Conservation (phyloP, 495 filamentous ascomycete genomes). For the Talaromyces nanjingensis region DNA sequence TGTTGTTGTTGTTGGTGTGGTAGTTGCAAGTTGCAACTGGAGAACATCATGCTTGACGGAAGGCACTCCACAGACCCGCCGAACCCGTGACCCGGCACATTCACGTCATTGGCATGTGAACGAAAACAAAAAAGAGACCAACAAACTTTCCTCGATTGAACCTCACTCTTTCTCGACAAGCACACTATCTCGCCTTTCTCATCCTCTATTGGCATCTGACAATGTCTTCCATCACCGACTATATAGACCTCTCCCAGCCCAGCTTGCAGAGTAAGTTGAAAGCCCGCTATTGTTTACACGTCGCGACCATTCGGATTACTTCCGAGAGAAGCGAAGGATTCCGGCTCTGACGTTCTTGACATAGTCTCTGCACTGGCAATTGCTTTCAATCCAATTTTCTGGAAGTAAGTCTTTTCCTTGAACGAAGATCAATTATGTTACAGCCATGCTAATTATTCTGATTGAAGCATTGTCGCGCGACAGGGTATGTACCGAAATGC, state of each 20-base stretch:
- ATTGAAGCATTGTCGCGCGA: conserved; percentile 37
- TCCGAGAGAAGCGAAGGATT: conserved; percentile 1
- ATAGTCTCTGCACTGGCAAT: conserved; percentile 43
- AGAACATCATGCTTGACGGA: not conserved
- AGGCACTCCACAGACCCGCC: not conserved
- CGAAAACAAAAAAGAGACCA: not conserved
- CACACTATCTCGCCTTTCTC: not conserved
- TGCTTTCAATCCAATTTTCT: conserved; percentile 51
- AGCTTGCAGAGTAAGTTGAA: conserved; percentile 33
- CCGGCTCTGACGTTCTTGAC: conserved; percentile 2
- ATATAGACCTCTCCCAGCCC: conserved; percentile 39
- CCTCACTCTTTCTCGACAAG: conserved; percentile 26
- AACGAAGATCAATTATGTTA: no score
- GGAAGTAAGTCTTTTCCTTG: conserved; percentile 39
- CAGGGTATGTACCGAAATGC: conserved; percentile 23
- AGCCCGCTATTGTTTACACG: not conserved
- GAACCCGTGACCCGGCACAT: conserved; percentile 24
- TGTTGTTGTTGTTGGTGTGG: not conserved
- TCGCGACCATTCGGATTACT: conserved; percentile 1
- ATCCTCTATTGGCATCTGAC: not conserved
- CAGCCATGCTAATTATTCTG: conserved; percentile 13
- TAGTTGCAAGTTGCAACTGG: not conserved
- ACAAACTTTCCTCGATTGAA: conserved; percentile 19
- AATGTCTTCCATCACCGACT: conserved; percentile 34
- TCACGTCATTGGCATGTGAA: conserved; percentile 23